Base-by-base conservation (phyloP, 768 basidiomycete species). In the Myochromella boudieri region DNA sequence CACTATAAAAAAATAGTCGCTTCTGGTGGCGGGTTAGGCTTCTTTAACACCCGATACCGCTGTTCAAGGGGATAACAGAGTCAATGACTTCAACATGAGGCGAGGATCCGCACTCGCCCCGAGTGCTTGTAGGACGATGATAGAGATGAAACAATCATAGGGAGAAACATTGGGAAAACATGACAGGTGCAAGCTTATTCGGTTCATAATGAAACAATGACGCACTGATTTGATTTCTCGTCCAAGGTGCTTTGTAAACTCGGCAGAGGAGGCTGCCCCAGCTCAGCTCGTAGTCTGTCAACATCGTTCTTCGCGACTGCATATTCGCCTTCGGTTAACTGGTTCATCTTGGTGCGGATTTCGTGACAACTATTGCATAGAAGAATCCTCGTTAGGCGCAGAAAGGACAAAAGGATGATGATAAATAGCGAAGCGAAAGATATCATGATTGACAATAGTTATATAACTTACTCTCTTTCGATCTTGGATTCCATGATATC, bases 321-420 rank as follows among this genome's bases (percentile, higher is more conserved):
- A 59, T 92, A 92, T 53, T 91, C 89, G 27, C 84, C 85, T 37
- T 88, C 87, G 17, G 85, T 82, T 9, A 92, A 71, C 10, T 68
- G 64, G 28, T 71, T 67, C 50, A 92, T 90, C 64, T 86, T 86
- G 28, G 68, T 61, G 3, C 82, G 81, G 24, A 88, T 74, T n/a
- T 85, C 84, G 17, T 60, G 59, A 57, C 85, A 85, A 62, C 87
- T 90, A 55, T 26, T 29, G 24, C 21, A 17, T 47, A 22, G 44
- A 32, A 46, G 12, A 34, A 17, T 44, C 22, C 9, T 34, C 20
- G 20, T 48, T 31, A 25, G 27, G 14, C 24, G 24, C 26, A 42
- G 21, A 15, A 44, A 44, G 10, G 43, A 34, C 14, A 44, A 24
- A 17, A 29, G 22, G 21, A 38, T 25, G 22, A 25, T 37, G 3